Evolutionary conservation across 768 basidiomycete genomes (phyloP), one percentile per base, ranked within the genome.

Genomic region (Terana coerulea): DNA sequence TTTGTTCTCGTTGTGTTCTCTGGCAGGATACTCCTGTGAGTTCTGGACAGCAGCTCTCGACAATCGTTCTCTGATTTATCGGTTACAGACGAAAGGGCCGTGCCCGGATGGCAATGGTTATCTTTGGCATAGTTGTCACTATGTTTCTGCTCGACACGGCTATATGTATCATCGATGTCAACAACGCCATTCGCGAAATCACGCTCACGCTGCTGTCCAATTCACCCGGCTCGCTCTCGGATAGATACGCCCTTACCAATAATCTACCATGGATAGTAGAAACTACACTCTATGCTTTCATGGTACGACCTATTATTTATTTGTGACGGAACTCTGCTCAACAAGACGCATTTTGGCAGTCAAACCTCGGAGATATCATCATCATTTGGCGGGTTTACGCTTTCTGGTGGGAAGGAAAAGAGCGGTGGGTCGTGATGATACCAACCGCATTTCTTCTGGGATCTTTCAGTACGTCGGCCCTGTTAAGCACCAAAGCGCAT

Each of bases 321-420:
- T n/a, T 21, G 29, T n/a, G 19, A 33, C 34, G 8, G 9, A 33
- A 33, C 9, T 15, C 31, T 9, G 15, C 31, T 15, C 8, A 8
- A 33, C 31, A 8, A 9, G 31, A 33, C 31, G 15, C 31, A 33
- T 8, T 15, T 43, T 17, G n/a, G 14, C 34, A 62, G 61, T 52
- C 59, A 3, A 51, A 56, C 12, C 14, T 62, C 1, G 61, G 61
- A 17, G 61, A 62, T 40, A 46, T 33, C 19, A 57, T 62, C 45
- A 60, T 62, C 10, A 54, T 62, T 5, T 57, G 40, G 41, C 59
- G 61, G 10, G 57, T 63, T 21, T 61, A 47, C 49, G 55, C 41
- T 1, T 47, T 63, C 14, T 57, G 56, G 40, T 39, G 46, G 3
- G 49, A 51, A 19, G 49, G 52, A 5, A 43, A 47, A 11, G 40